Conservation (phyloP, 768 basidiomycete species). For the Termitomyces sp. region DNA sequence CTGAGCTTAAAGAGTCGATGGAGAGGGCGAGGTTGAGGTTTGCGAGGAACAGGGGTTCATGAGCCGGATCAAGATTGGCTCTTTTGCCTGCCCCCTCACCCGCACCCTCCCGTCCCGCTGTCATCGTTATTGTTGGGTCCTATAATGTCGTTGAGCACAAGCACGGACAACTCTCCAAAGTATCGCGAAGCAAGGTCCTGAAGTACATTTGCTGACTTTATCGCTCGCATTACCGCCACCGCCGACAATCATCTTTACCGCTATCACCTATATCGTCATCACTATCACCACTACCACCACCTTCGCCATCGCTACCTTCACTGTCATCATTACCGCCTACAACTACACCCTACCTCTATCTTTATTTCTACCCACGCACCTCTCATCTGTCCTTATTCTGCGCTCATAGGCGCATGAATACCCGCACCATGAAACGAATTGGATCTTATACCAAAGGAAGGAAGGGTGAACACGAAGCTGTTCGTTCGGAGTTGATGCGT, state of each 20-base stretch:
- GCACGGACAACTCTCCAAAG: neutral
- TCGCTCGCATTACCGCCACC: neutral
- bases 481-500: neutral
- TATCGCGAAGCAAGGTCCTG: neutral
- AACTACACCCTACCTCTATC: neutral
- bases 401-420: neutral
- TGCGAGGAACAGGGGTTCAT: neutral
- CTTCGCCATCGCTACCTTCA: neutral
- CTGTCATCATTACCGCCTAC: neutral
- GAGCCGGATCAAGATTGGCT: neutral
- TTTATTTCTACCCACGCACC: neutral
- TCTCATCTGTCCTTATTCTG: neutral
- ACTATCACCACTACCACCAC: neutral
- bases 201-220: neutral
- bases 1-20: constrained; percentile 69
- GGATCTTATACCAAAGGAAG: neutral
- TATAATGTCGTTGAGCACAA: neutral
- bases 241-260: neutral
- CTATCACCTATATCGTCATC: neutral
- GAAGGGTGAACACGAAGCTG: neutral
- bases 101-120: neutral
- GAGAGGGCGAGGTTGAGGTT: constrained; percentile 40
- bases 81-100: neutral
- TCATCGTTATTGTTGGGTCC: neutral
- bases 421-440: neutral